These are phyloP conservation scores for Perilla frutescens DNA, from an alignment of 257 asterid species.

Conservation along the genomic window DNA sequence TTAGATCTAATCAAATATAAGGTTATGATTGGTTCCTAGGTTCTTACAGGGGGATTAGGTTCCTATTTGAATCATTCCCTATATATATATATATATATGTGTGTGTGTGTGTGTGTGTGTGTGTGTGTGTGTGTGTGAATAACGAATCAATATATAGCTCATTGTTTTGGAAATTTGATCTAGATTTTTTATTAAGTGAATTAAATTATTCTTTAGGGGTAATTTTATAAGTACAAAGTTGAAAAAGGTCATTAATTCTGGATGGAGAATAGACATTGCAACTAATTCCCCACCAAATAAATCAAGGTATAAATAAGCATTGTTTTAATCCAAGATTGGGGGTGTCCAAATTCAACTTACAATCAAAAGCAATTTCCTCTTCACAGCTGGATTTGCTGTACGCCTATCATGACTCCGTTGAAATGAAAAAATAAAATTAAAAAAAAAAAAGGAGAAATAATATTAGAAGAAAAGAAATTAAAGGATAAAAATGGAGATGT, in stretches of 20 bases:
- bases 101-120: no score
- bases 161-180: no score
- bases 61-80: no score
- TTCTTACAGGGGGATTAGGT: no score
- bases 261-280: conserved; percentile 31
- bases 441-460: no score
- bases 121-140: no score
- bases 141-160: no score
- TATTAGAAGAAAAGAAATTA: neutral
- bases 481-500: neutral
- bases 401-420: conserved; percentile 27
- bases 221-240: neutral
- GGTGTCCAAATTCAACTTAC: conserved; percentile 40
- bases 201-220: neutral
- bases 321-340: neutral
- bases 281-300: conserved; percentile 34
- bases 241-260: neutral
- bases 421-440: neutral
- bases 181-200: neutral
- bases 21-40: no score
- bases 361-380: conserved; percentile 14
- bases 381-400: conserved; percentile 36
- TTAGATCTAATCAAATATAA: no score
- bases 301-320: conserved; percentile 3
- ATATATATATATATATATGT: no score